These are phyloP conservation scores for Dicorynia guianensis DNA, from an alignment of 306 rosid genomes.

Conservation along the genomic window DNA sequence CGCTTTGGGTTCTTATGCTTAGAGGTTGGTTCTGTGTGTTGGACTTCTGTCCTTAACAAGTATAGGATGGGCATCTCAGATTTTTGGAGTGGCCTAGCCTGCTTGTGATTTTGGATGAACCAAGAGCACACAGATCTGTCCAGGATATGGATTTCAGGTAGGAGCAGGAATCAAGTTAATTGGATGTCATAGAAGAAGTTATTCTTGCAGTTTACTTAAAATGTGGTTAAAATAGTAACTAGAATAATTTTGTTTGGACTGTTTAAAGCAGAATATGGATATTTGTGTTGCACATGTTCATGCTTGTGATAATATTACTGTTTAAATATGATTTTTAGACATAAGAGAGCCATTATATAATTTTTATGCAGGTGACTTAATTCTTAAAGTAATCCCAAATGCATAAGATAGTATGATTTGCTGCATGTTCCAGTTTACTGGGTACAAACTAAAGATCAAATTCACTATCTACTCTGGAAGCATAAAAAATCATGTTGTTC, in stretches of 20 bases:
- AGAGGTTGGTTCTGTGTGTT: slow-evolving; percentile 29
- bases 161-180: slow-evolving; percentile 24
- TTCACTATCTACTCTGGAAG: neutral
- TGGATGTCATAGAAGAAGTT: slow-evolving; percentile 24
- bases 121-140: slow-evolving; percentile 81
- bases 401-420: neutral
- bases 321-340: slow-evolving; percentile 17
- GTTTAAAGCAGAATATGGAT: slow-evolving; percentile 21
- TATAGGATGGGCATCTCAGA: slow-evolving; percentile 87
- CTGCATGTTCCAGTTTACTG: neutral
- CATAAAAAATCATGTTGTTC: neutral
- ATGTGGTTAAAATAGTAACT: slow-evolving; percentile 19
- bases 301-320: slow-evolving; percentile 27
- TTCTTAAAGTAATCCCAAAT: neutral
- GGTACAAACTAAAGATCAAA: too few species aligned
- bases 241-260: neutral
- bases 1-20: neutral
- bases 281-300: neutral
- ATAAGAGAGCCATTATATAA: slow-evolving; percentile 11
- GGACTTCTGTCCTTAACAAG: slow-evolving; percentile 42
- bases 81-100: slow-evolving; percentile 88
- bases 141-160: slow-evolving; percentile 94
- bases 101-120: slow-evolving; percentile 77
- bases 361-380: neutral
- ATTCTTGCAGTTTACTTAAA: neutral